Percentiles rank a stretch among this genome's conserved stretches.
phyloP scores from a whole-genome alignment of 257 asterid species.

The Solanum microdontum region DNA sequence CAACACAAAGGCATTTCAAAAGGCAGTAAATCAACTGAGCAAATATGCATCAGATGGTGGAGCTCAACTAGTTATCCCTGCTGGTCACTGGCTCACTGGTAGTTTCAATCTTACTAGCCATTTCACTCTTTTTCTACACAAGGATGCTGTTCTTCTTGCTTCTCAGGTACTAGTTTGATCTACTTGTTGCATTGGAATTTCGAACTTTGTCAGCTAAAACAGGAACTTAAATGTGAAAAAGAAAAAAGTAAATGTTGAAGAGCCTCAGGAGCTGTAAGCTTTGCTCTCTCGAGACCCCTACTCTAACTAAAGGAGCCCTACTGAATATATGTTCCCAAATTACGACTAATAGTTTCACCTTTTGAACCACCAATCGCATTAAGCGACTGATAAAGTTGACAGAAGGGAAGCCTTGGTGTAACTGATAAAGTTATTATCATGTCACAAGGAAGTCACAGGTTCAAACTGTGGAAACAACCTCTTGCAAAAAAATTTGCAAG shows the following conservation, averaged over 20 bases:
- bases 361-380: background rate
- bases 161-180: constrained; percentile 47
- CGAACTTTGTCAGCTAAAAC: background rate
- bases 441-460: too few relatives aligned
- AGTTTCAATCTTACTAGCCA: constrained; percentile 85
- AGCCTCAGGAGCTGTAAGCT: background rate
- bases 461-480: background rate
- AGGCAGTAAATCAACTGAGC: constrained; percentile 49
- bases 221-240: background rate
- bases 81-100: constrained; percentile 86
- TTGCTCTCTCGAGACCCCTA: background rate
- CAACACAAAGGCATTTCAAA: constrained; percentile 60
- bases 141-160: constrained; percentile 69
- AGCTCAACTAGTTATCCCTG: constrained; percentile 61
- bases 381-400: background rate
- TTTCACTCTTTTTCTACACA: constrained; percentile 76
- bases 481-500: background rate
- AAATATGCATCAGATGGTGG: constrained; percentile 55
- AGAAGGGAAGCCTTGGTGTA: background rate
- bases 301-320: background rate
- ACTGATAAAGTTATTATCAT: background rate
- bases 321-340: background rate
- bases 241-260: background rate
- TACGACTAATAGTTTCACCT: background rate
- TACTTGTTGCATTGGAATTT: background rate